These are phyloP conservation scores for Tolypocladium cylindrosporum DNA, from an alignment of 2,329 filamentous ascomycete species.

Conservation along the genomic window DNA sequence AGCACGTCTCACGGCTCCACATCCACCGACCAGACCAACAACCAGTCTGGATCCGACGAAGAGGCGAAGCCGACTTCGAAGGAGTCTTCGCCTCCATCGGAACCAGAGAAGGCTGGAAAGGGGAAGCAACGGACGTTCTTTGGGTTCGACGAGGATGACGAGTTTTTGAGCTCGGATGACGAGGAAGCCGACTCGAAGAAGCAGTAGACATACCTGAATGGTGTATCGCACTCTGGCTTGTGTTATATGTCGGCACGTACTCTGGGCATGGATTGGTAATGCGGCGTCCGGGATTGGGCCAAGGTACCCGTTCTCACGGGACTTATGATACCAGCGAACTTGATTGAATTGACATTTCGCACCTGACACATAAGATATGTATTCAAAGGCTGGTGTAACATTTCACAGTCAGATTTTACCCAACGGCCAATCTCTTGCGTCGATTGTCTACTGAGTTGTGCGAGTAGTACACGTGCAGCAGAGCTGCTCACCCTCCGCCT, in stretches of 20 bases:
- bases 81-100: constrained; percentile 38
- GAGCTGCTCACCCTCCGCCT: constrained; percentile 19
- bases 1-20: constrained; percentile 40
- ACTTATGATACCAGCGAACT: constrained; percentile 2
- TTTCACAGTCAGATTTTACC: neutral
- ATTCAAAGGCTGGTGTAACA: neutral
- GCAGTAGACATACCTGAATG: neutral
- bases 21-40: constrained; percentile 22
- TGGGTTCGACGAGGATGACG: constrained; percentile 72
- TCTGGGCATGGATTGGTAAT: neutral
- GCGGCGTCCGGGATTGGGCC: constrained; percentile 2
- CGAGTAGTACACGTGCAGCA: constrained; percentile 27
- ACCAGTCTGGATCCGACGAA: constrained; percentile 20
- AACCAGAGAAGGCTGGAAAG: constrained; percentile 26
- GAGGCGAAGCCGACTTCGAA: constrained; percentile 32
- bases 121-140: constrained; percentile 46
- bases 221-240: neutral
- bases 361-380: constrained; percentile 1
- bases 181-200: constrained; percentile 30
- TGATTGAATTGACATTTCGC: neutral
- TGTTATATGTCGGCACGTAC: neutral
- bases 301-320: neutral
- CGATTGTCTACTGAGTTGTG: constrained; percentile 17
- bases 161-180: constrained; percentile 61
- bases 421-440: constrained; percentile 13